phyloP scores from a whole-genome alignment of 2,329 filamentous ascomycete genomes.

The Nannizziopsis arthrosporioides region DNA sequence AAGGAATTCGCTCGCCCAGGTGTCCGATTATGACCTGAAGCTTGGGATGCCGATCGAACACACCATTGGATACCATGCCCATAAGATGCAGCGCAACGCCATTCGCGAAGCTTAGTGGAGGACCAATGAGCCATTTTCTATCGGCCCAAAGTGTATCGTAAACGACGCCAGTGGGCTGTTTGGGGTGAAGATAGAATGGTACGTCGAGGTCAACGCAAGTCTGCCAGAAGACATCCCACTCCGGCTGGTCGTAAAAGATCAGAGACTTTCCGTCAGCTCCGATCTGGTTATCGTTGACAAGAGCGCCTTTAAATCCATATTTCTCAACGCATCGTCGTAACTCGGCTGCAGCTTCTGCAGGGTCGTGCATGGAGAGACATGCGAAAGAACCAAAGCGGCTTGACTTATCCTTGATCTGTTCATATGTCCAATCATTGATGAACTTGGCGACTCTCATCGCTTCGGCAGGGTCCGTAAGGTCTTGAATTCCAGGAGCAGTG shows the following conservation, averaged over 20 bases:
- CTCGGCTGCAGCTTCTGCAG: conserved; percentile 30
- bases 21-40: conserved; percentile 40
- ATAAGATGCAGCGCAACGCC: conserved; percentile 49
- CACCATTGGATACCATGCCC: conserved; percentile 41
- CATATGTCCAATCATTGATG: conserved; percentile 39
- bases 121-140: conserved; percentile 49
- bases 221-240: conserved; percentile 50
- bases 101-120: conserved; percentile 48
- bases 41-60: conserved; percentile 39
- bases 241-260: conserved; percentile 52
- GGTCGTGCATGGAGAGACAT: conserved; percentile 33
- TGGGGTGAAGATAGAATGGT: conserved; percentile 53
- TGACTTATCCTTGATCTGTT: conserved; percentile 31
- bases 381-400: conserved; percentile 38
- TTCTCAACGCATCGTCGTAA: conserved; percentile 42
- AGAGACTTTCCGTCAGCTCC: conserved; percentile 47
- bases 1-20: conserved; percentile 41
- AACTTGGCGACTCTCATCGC: conserved; percentile 36
- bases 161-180: conserved; percentile 45
- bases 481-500: conserved; percentile 40
- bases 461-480: conserved; percentile 35
- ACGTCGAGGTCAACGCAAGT: conserved; percentile 49
- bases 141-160: conserved; percentile 49
- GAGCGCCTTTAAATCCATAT: conserved; percentile 50
- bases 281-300: conserved; percentile 53